These are phyloP conservation scores for Gymnopus androsaceus DNA, from an alignment of 1,284 basidiomycete genomes.

Conservation along the genomic window DNA sequence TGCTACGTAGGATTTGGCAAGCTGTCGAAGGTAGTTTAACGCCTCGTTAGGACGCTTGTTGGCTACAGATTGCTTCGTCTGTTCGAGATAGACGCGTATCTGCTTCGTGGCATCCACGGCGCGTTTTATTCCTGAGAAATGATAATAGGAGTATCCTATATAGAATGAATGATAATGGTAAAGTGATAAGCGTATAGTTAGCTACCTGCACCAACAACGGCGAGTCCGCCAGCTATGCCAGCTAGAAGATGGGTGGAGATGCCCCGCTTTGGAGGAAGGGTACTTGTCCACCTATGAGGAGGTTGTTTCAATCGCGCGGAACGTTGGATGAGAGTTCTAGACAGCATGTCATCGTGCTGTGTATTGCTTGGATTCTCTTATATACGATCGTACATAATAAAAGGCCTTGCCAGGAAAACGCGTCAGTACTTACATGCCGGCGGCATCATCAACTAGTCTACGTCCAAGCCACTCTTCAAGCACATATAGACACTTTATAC, in stretches of 20 bases:
- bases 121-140: slow-evolving; percentile 40
- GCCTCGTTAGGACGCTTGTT: slow-evolving; percentile 40
- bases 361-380: too few relatives aligned
- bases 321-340: too few relatives aligned
- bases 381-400: too few relatives aligned
- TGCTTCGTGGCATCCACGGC: slow-evolving; percentile 36
- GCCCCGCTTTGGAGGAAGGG: not conserved
- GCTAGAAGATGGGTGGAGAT: slow-evolving; percentile 6
- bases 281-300: not conserved
- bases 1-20: slow-evolving; percentile 43
- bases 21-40: slow-evolving; percentile 38
- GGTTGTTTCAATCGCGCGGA: not conserved
- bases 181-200: not conserved
- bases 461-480: slow-evolving; percentile 18
- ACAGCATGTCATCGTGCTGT: too few relatives aligned
- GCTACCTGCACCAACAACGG: slow-evolving; percentile 11
- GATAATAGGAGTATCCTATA: slow-evolving; percentile 40
- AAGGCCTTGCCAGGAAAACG: too few relatives aligned
- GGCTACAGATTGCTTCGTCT: slow-evolving; percentile 38
- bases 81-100: slow-evolving; percentile 33
- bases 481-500: slow-evolving; percentile 12
- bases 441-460: not conserved
- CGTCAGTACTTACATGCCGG: not conserved
- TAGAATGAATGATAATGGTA: not conserved
- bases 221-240: slow-evolving; percentile 5